These are phyloP conservation scores for Leishmania amazonensis DNA, from an alignment of 208 protist species.

Conservation along the genomic window DNA sequence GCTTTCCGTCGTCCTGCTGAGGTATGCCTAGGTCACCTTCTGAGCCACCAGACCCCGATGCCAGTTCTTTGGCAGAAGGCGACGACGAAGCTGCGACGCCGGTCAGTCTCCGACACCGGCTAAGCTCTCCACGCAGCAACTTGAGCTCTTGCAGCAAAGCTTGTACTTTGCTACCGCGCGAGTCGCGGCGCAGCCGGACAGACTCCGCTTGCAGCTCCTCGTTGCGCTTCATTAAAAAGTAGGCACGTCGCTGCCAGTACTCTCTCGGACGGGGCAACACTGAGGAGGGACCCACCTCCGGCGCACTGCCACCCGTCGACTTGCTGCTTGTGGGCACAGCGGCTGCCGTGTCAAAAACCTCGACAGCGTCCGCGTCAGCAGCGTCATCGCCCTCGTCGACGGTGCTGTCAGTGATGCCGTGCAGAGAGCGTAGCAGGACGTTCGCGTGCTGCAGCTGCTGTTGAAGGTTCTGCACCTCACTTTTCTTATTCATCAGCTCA, in stretches of 20 bases:
- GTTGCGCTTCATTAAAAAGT: slow-evolving; percentile 41
- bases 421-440: slow-evolving; percentile 27
- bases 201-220: slow-evolving; percentile 35
- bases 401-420: slow-evolving; percentile 17
- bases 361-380: neutral
- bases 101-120: slow-evolving; percentile 21
- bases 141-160: slow-evolving; percentile 48
- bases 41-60: neutral
- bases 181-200: slow-evolving; percentile 38
- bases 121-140: slow-evolving; percentile 39
- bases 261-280: slow-evolving; percentile 13
- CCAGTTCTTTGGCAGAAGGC: neutral
- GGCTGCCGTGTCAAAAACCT: neutral
- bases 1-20: neutral
- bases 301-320: neutral
- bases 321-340: neutral
- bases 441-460: slow-evolving; percentile 40
- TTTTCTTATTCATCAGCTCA: slow-evolving; percentile 36
- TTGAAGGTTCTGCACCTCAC: slow-evolving; percentile 39
- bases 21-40: neutral
- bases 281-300: neutral
- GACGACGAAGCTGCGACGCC: neutral
- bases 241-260: slow-evolving; percentile 36
- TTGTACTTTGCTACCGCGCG: slow-evolving; percentile 41
- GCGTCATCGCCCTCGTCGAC: neutral